These are phyloP conservation scores for Dioszegia hungarica DNA, from an alignment of 768 basidiomycete genomes.

Conservation along the genomic window DNA sequence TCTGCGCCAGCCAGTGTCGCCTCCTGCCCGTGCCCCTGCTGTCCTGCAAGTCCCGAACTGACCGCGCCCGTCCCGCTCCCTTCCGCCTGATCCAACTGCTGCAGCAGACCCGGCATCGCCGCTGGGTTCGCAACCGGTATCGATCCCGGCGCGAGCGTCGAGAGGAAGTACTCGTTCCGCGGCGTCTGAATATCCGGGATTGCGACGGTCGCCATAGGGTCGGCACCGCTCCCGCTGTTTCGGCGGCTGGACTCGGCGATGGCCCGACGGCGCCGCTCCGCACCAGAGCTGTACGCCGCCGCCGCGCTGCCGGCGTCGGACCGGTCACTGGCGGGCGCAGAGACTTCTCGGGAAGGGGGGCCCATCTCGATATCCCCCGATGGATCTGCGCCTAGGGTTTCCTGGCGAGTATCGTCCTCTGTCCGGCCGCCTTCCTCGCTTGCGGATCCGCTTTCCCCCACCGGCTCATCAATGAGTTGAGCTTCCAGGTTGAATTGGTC, in stretches of 20 bases:
- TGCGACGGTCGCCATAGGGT: neutral
- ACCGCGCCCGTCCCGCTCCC: neutral
- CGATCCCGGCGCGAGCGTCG: constrained; percentile 39
- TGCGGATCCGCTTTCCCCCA: constrained; percentile 3
- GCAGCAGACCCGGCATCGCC: constrained; percentile 1
- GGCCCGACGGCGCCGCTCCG: too few relatives aligned
- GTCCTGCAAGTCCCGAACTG: too few relatives aligned
- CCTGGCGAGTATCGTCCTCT: neutral
- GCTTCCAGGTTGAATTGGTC: constrained; percentile 9
- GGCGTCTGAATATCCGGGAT: constrained; percentile 45
- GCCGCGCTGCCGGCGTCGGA: neutral
- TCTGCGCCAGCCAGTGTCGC: constrained; percentile 1
- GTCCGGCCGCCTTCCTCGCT: constrained; percentile 7
- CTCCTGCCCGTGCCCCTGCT: neutral
- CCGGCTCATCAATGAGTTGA: constrained; percentile 20
- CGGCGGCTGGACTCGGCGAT: constrained; percentile 4
- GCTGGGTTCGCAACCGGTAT: neutral
- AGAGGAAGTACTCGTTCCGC: constrained; percentile 49
- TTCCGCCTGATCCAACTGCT: constrained; percentile 17
- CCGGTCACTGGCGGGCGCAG: too few relatives aligned
- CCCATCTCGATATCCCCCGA: neutral
- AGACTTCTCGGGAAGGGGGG: neutral
- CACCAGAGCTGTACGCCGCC: neutral
- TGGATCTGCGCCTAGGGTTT: neutral
- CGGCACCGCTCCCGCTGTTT: neutral